These are phyloP conservation scores for Heliosperma pusillum DNA, from an alignment of 148 eudicot genomes.

Conservation along the genomic window DNA sequence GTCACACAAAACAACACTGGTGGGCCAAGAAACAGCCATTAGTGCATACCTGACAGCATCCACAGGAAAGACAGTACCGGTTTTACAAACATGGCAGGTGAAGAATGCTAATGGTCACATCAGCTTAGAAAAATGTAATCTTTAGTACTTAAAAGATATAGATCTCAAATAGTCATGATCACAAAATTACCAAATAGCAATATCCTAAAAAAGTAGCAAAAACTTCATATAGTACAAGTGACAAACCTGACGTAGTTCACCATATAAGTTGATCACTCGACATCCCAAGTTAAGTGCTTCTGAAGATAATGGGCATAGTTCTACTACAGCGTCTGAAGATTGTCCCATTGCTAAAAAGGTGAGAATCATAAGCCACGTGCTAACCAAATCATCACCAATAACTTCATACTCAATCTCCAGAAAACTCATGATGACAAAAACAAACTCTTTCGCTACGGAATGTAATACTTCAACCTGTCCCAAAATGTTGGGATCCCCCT, in stretches of 20 bases:
- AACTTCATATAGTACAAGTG: no score
- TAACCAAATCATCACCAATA: slow-evolving; percentile 71
- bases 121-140: background rate
- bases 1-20: no score
- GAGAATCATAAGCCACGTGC: slow-evolving; percentile 68
- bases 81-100: no score
- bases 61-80: background rate
- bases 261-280: slow-evolving; percentile 62
- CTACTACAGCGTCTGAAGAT: slow-evolving; percentile 35
- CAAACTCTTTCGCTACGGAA: slow-evolving; percentile 51
- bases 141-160: background rate
- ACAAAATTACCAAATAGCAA: background rate
- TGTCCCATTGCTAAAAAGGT: slow-evolving; percentile 42
- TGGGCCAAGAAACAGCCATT: no score
- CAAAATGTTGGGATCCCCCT: slow-evolving; percentile 18
- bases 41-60: background rate
- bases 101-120: background rate
- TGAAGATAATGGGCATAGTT: slow-evolving; percentile 34
- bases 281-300: slow-evolving; percentile 67
- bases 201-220: no score
- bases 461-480: slow-evolving; percentile 27
- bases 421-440: slow-evolving; percentile 43
- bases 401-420: slow-evolving; percentile 82
- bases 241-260: slow-evolving; percentile 94
- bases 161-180: background rate